Base-by-base conservation (phyloP, 306 rosid species). In the Prunus davidiana region DNA sequence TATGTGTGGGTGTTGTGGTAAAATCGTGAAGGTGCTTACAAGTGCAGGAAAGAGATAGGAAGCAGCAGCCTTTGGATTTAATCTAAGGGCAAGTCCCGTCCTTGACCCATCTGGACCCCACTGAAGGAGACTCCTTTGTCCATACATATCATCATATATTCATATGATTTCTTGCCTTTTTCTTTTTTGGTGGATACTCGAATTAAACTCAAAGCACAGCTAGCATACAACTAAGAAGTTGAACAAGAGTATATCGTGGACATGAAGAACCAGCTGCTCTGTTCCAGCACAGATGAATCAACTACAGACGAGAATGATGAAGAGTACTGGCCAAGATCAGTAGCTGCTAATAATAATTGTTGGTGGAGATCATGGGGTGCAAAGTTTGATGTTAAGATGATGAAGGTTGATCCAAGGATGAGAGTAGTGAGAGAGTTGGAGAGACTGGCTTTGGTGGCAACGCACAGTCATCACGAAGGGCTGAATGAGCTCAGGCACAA, bases 301-400 rank as follows among this genome's bases (percentile, higher is more conserved):
- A 56, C 62, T 19, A 56, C 62, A 12, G 81, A 79, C 13, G 81
- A 83, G 55, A 15, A 46, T 66, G 61, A 67, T 51, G 51, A 62
- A 16, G 34, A 62, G 16, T 25, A 63, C 14, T 70, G 22, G 20
- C 4, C 73, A 2, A 69, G 62, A 20, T 45, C 67, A 58, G 20
- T 51, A 18, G 81, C 10, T 22, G 18, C 78, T 7, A 24, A 58
- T 20, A 27, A 28, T 27, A 32, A 57, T 18, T 76, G 84, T 19
- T 83, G 84, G 84, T 80, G 87, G 87, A 78, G 87, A 61, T 76
- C 87, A 34, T 22, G 64, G 30, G 76, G 67, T 25, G 66, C 78
- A 27, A 49, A 74, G 41, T 62, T 81, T 56, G 82, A 84, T 12
- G 87, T 11, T 25, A 61, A 61, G 66, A 61, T 13, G 41, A 28